Evolutionary conservation across 2,329 filamentous ascomycete genomes (phyloP).

Genomic region (Pseudocercospora vitis): DNA sequence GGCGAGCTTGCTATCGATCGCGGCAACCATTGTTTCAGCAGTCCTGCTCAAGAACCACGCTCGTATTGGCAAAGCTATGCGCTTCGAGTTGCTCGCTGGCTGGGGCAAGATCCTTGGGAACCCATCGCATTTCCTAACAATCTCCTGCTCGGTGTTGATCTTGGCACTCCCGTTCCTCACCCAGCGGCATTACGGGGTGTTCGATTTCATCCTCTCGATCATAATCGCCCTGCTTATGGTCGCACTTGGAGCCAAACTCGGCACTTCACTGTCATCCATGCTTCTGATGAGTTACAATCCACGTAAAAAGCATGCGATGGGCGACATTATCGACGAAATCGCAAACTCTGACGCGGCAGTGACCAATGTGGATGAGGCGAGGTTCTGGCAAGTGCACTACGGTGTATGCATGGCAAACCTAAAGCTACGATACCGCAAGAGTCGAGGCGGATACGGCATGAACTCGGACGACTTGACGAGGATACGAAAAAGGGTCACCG

Average conservation of each 20-base stretch:
- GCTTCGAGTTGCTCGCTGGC: conserved; percentile 76
- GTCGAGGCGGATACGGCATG: conserved; percentile 61
- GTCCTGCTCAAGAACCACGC: conserved; percentile 87
- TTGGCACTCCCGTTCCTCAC: conserved; percentile 79
- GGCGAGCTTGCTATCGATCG: conserved; percentile 76
- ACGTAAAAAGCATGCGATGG: conserved; percentile 37
- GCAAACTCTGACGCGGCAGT: conserved; percentile 71
- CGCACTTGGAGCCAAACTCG: conserved; percentile 76
- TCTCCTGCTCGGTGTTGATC: conserved; percentile 79
- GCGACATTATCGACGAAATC: conserved; percentile 74
- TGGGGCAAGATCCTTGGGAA: conserved; percentile 88
- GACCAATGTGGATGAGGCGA: conserved; percentile 77
- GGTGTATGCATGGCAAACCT: conserved; percentile 94
- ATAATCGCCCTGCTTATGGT: conserved; percentile 88
- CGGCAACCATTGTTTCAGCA: conserved; percentile 80
- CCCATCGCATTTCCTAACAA: conserved; percentile 89
- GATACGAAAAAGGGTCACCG: conserved; percentile 72
- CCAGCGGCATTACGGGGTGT: conserved; percentile 75
- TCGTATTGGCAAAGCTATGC: conserved; percentile 87
- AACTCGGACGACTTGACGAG: conserved; percentile 61
- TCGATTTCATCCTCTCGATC: conserved; percentile 79
- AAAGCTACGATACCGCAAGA: conserved; percentile 66
- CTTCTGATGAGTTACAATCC: conserved; percentile 84
- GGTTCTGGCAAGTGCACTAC: conserved; percentile 99
- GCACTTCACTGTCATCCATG: conserved; percentile 86